Base-by-base conservation (phyloP, 78 protist species). In the Dictyostelium brefeldianum region DNA sequence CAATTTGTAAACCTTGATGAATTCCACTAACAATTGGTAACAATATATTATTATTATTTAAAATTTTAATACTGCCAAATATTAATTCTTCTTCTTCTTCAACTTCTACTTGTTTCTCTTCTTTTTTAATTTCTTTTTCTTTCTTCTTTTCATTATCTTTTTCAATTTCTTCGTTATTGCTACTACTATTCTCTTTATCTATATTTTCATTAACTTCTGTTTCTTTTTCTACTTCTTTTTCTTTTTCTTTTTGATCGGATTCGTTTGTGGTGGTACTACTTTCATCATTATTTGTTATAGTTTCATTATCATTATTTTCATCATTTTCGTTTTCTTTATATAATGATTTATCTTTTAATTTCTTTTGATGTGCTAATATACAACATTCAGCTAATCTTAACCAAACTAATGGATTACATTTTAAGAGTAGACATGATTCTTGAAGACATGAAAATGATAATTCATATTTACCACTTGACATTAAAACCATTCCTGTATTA, bases 381-480 rank as follows among this genome's bases (percentile, higher is more conserved):
- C 93, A 87, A 62, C 93, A 87, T 25, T 87, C 93, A 10, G 93
- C 83, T 4, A 87, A 31, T 27, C 93, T 80, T n/a, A 87, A 43
- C 93, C 93, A 87, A 50, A 87, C 74, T 1, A 78, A 65, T 48
- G 93, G 93, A 22, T 48, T 64, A 31, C 57, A 56, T 48, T 78
- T 31, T 15, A 74, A 50, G 5, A 70, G 57, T 8, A 87, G 9
- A 77, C 93, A 87, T 18, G 93, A 64, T 62, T 87, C 93, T 64
- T 87, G 93, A 8, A 87, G 77, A 87, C 93, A 87, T 17, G 83
- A 77, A 51, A 87, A 87, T 2, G 93, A 83, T 31, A 87, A 31
- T 31, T 87, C 93, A 20, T 70, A 64, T n/a, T 65, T 74, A 20
- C 70, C 65, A 10, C 29, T 25, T 22, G 36, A 25, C 78, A 87